These are phyloP conservation scores for Cladosporium sp. DNA, from an alignment of 2,329 filamentous ascomycete species.

Conservation along the genomic window DNA sequence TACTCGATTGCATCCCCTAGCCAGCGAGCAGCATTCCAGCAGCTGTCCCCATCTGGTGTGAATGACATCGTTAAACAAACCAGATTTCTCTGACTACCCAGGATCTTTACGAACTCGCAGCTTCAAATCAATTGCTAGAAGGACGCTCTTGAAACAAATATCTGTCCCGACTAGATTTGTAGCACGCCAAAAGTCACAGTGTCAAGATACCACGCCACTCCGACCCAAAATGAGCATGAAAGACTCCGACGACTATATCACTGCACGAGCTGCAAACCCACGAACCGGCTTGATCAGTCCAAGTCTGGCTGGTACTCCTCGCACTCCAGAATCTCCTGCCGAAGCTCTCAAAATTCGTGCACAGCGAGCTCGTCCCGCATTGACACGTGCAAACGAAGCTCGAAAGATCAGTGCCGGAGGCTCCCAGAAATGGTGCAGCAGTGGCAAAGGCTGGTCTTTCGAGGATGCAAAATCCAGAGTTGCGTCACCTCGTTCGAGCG, in stretches of 20 bases:
- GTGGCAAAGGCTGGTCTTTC: slow-evolving; percentile 20
- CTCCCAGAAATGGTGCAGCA: slow-evolving; percentile 13
- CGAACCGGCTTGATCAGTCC: slow-evolving; percentile 32
- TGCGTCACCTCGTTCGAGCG: slow-evolving; percentile 15
- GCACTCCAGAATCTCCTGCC: slow-evolving; percentile 27
- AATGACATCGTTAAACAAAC: not conserved
- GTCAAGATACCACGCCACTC: not conserved
- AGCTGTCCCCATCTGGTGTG: not conserved
- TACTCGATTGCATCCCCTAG: not conserved
- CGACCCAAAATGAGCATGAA: slow-evolving; percentile 28
- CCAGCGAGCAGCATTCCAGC: slow-evolving; percentile 11
- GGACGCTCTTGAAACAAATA: slow-evolving; percentile 16
- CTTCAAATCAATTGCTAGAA: slow-evolving; percentile 16
- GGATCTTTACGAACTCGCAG: not conserved
- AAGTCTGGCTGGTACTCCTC: slow-evolving; percentile 20
- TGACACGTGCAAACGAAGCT: slow-evolving; percentile 24
- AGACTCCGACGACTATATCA: slow-evolving; percentile 35
- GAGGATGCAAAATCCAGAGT: slow-evolving; percentile 11
- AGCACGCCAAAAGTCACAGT: not conserved
- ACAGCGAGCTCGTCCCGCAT: slow-evolving; percentile 14
- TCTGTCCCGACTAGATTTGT: not conserved
- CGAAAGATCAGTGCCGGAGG: slow-evolving; percentile 22
- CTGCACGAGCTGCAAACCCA: slow-evolving; percentile 32
- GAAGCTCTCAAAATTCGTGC: slow-evolving; percentile 22
- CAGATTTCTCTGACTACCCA: not conserved